A percentile compares a stretch with the other conserved stretches of the same genome.
Evolutionary conservation across 768 basidiomycete genomes (phyloP).

Genomic region (Exidia glandulosa): DNA sequence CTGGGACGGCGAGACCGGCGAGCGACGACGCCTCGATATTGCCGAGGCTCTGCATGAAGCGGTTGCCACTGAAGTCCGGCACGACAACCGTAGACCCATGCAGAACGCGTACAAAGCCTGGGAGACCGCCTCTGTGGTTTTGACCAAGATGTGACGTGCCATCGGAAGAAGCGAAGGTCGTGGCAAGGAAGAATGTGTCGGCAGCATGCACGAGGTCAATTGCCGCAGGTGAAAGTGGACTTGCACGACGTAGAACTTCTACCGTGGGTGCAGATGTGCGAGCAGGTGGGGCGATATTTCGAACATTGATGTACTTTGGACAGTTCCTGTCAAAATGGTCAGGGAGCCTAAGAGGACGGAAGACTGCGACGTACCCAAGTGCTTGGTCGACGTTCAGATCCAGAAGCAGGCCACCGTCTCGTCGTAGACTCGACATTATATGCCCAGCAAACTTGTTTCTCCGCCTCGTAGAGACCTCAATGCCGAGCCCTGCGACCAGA

Average conservation of each 20-base stretch:
- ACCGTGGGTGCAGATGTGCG: constrained; percentile 27
- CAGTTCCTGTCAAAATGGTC: constrained; percentile 37
- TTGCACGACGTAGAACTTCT: neutral
- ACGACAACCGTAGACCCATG: constrained; percentile 45
- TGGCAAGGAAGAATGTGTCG: constrained; percentile 48
- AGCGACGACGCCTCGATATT: constrained; percentile 47
- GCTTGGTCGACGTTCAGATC: constrained; percentile 42
- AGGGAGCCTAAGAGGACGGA: neutral
- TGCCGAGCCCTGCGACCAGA: constrained; percentile 46
- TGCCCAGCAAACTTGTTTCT: constrained; percentile 54
- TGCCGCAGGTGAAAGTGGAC: constrained; percentile 16
- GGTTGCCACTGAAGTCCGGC: constrained; percentile 57
- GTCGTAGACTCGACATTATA: constrained; percentile 22
- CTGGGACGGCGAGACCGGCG: constrained; percentile 46
- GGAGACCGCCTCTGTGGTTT: constrained; percentile 55
- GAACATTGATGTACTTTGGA: constrained; percentile 56
- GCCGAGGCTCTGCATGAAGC: constrained; percentile 52
- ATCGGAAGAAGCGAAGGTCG: constrained; percentile 32
- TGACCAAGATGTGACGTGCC: constrained; percentile 48
- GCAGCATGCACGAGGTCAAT: constrained; percentile 35
- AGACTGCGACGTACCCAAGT: constrained; percentile 36
- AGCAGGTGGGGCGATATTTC: constrained; percentile 36
- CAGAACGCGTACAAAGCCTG: constrained; percentile 50
- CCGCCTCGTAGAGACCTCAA: constrained; percentile 44
- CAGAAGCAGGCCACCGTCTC: constrained; percentile 22